Evolutionary conservation across 2,329 filamentous ascomycete species (phyloP).

Genomic region (Penicillium sp.): DNA sequence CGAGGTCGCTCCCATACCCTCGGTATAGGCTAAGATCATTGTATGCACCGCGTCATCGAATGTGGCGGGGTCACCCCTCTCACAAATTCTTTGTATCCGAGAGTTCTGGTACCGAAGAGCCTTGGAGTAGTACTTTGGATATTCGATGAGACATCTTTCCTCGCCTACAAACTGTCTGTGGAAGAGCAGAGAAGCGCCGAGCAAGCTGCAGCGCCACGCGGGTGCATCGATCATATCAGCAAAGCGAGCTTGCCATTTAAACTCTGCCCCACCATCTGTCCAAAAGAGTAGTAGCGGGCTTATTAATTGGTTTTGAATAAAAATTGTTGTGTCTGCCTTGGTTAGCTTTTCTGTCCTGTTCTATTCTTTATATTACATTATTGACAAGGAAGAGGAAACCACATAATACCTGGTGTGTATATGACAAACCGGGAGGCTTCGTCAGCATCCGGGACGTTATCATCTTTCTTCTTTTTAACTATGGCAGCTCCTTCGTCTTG

Average conservation of each 20-base stretch:
- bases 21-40: no score
- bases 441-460: not conserved
- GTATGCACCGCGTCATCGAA: no score
- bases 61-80: no score
- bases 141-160: not conserved
- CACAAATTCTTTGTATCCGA: not conserved
- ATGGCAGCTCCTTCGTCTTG: no score
- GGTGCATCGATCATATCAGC: not conserved
- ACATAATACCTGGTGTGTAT: no score
- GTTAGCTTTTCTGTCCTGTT: no score
- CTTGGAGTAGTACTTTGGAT: not conserved
- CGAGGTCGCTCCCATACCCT: no score
- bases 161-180: not conserved
- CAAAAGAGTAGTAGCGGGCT: not conserved
- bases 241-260: not conserved
- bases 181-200: not conserved
- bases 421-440: no score
- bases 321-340: not conserved
- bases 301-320: not conserved
- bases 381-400: no score
- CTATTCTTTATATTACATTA: no score
- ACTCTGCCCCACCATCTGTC: not conserved
- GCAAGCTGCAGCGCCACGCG: not conserved
- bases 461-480: not conserved
- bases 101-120: not conserved